Evolutionary conservation across 306 rosid species (phyloP).

Genomic region (Adenanthera pavonina): DNA sequence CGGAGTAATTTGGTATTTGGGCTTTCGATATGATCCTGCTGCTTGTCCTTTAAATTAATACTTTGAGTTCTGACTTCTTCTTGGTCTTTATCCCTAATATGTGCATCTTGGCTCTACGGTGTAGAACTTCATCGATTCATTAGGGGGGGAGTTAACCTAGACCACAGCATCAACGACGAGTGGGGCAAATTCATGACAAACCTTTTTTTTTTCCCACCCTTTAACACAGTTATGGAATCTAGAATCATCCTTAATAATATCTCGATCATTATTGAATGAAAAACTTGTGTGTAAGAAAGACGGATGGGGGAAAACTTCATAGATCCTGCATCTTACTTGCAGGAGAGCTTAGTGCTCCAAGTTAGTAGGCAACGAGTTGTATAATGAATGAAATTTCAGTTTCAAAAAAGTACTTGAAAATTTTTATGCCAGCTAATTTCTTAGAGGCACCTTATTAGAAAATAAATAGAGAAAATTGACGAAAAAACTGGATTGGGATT

Average conservation of each 20-base stretch:
- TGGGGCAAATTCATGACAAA: background rate
- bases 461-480: background rate
- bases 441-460: background rate
- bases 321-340: background rate
- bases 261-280: background rate
- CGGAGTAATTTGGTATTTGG: background rate
- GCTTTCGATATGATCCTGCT: slow-evolving; percentile 1
- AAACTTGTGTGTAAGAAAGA: background rate
- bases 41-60: background rate
- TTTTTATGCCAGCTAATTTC: background rate
- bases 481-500: background rate
- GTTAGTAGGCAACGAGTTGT: background rate
- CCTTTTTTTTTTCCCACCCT: background rate
- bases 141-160: background rate
- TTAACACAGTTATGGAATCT: background rate
- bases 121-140: background rate
- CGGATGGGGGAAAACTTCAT: background rate
- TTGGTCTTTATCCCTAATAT: background rate
- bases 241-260: background rate
- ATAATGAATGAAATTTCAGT: background rate
- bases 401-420: background rate
- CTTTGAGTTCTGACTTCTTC: background rate
- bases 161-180: background rate
- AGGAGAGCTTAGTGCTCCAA: background rate
- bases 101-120: background rate